Percentiles rank a stretch among this genome's conserved stretches.
These are phyloP conservation scores for Pelargonium australe DNA, from an alignment of 441 rosid species.

Conservation along the genomic window DNA sequence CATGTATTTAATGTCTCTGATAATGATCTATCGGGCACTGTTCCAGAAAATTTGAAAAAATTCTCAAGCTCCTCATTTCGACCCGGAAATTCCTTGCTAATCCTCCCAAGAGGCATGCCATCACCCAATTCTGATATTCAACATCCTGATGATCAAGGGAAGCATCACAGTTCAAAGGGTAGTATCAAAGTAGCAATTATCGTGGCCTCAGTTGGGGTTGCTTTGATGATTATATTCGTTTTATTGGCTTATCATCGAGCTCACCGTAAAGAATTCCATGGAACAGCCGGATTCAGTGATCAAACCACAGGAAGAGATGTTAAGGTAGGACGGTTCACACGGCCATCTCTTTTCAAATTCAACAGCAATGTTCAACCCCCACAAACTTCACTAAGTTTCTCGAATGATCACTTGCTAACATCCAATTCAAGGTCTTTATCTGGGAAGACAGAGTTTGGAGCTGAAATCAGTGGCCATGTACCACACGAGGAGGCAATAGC, in stretches of 20 bases:
- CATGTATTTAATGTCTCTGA: constrained; percentile 61
- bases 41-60: constrained; percentile 49
- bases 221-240: constrained; percentile 53
- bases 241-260: constrained; percentile 67
- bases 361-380: constrained; percentile 48
- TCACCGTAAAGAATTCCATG: constrained; percentile 56
- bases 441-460: constrained; percentile 42
- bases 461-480: constrained; percentile 61
- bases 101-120: constrained; percentile 27
- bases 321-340: constrained; percentile 51
- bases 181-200: constrained; percentile 59
- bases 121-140: constrained; percentile 21
- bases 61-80: constrained; percentile 52
- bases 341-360: constrained; percentile 62
- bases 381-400: constrained; percentile 66
- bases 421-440: constrained; percentile 74
- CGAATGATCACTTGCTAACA: constrained; percentile 80
- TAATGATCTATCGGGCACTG: constrained; percentile 62
- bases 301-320: constrained; percentile 43
- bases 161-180: constrained; percentile 37
- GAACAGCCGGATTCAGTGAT: constrained; percentile 44
- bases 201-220: constrained; percentile 64
- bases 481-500: constrained; percentile 30
- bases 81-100: constrained; percentile 59
- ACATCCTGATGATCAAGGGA: constrained; percentile 15